A percentile compares a stretch with the other conserved stretches of the same genome.
Evolutionary conservation across 192 early-diverging fungal species (phyloP).

Genomic region (Coemansia sp.): DNA sequence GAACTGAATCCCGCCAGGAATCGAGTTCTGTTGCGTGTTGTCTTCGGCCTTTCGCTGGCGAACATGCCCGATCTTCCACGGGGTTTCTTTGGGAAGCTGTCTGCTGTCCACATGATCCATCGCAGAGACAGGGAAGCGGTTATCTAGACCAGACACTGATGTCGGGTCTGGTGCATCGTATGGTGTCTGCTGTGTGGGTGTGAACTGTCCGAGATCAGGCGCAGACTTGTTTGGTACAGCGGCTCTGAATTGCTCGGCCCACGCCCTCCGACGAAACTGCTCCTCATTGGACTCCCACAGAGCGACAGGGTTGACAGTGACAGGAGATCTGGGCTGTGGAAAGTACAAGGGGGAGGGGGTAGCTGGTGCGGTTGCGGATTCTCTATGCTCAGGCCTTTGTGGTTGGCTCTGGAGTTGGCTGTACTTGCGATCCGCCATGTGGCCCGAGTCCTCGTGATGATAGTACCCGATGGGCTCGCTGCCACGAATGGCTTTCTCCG

Average conservation of each 20-base stretch:
- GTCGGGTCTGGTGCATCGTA: neutral
- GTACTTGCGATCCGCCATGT: neutral
- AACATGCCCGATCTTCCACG: conserved; percentile 55
- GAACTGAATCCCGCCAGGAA: conserved; percentile 40
- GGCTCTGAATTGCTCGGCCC: conserved; percentile 35
- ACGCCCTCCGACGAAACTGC: conserved; percentile 44
- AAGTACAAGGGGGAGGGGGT: conserved; percentile 47
- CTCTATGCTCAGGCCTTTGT: conserved; percentile 10
- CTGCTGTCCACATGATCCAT: conserved; percentile 53
- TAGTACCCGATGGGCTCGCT: neutral
- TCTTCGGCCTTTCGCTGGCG: conserved; percentile 31
- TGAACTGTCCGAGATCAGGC: neutral
- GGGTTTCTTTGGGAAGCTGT: conserved; percentile 43
- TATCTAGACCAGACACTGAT: conserved; percentile 3
- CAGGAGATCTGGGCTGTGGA: conserved; percentile 50
- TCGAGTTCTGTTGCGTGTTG: conserved; percentile 9
- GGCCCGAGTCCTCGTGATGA: neutral
- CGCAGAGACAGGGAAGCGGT: conserved; percentile 14
- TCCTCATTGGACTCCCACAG: conserved; percentile 54
- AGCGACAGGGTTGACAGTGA: conserved; percentile 54
- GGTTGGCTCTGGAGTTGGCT: conserved; percentile 2
- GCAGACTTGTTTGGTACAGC: neutral
- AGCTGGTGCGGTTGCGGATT: conserved; percentile 18
- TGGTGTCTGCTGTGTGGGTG: neutral
- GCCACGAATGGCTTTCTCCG: neutral